Percentiles rank a stretch among this genome's conserved stretches.
phyloP scores from a whole-genome alignment of 192 early-diverging fungal species.

The Podochytrium sp. region DNA sequence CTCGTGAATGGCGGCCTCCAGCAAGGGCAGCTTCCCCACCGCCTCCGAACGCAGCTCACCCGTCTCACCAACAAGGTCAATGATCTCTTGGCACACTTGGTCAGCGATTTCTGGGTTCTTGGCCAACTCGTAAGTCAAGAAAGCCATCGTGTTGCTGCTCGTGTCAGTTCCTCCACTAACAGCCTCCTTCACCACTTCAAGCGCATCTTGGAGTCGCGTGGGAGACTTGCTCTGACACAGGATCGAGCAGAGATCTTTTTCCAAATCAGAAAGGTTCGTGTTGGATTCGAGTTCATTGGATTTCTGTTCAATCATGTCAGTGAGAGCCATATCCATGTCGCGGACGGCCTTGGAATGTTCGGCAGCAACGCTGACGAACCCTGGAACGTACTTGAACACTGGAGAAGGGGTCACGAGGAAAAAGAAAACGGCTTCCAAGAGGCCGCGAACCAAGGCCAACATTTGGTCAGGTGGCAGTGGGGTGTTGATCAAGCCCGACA shows the following conservation, averaged over 20 bases:
- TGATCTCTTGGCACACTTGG: not conserved
- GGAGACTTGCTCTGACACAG: not conserved
- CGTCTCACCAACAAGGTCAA: not conserved
- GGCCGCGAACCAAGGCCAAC: not conserved
- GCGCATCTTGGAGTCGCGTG: not conserved
- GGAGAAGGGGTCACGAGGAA: not conserved
- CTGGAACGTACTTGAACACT: not conserved
- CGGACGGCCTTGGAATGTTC: not conserved
- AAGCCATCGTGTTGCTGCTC: not conserved
- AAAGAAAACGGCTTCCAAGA: not conserved
- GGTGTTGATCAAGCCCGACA: not conserved
- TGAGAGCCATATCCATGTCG: not conserved
- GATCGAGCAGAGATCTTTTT: not conserved
- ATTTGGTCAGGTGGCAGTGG: not conserved
- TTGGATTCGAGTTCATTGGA: not conserved
- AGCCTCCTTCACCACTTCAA: not conserved
- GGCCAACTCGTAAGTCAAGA: constrained; percentile 1
- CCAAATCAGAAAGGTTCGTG: not conserved
- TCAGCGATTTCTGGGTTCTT: constrained; percentile 1
- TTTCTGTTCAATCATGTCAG: not conserved
- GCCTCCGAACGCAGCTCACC: not conserved
- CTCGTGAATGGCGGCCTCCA: constrained; percentile 1
- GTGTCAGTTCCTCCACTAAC: not conserved
- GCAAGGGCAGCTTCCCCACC: not conserved
- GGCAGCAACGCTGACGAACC: not conserved